These are phyloP conservation scores for Hura crepitans DNA, from an alignment of 441 rosid genomes.

Conservation along the genomic window DNA sequence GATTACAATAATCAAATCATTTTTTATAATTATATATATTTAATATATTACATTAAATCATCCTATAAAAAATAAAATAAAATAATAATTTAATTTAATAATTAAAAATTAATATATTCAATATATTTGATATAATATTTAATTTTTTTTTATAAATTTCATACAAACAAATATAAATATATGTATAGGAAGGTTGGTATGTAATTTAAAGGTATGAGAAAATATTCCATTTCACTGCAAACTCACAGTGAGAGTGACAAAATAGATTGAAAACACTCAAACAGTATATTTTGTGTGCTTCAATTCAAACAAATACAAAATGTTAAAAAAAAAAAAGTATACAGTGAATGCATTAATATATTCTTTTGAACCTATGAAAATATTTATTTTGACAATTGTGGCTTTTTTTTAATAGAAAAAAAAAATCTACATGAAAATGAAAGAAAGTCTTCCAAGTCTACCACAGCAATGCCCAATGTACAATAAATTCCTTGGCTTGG, in stretches of 20 bases:
- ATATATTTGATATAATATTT: too few relatives aligned
- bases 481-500: conserved; percentile 13
- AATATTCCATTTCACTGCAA: conserved; percentile 15
- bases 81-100: too few relatives aligned
- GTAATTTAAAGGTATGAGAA: background rate
- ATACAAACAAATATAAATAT: too few relatives aligned
- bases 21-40: too few relatives aligned
- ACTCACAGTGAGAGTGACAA: background rate
- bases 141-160: too few relatives aligned
- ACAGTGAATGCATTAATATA: background rate
- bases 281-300: conserved; percentile 13
- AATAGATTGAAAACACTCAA: background rate
- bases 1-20: too few relatives aligned
- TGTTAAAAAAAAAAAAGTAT: too few relatives aligned
- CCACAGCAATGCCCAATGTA: conserved; percentile 16
- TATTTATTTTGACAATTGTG: background rate
- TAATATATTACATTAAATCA: too few relatives aligned
- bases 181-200: too few relatives aligned
- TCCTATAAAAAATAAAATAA: too few relatives aligned
- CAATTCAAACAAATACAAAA: background rate
- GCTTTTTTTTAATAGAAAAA: background rate
- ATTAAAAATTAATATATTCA: too few relatives aligned
- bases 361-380: background rate
- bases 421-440: background rate
- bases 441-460: background rate